These are phyloP conservation scores for Backusella circina DNA, from an alignment of 192 early-diverging fungal species.

Conservation along the genomic window DNA sequence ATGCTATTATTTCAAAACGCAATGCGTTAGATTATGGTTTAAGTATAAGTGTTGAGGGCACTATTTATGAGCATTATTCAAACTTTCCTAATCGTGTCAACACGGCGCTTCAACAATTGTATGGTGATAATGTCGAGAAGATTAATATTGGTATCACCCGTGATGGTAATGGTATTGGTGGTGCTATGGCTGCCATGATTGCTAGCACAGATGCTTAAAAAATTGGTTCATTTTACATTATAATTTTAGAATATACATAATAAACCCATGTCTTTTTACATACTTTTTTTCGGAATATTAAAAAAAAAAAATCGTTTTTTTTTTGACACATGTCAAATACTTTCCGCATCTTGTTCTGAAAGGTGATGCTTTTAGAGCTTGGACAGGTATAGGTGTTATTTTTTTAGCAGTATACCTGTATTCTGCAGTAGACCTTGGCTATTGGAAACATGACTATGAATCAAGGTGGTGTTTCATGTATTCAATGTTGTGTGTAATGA, in stretches of 20 bases:
- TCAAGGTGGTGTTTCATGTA: too few relatives aligned
- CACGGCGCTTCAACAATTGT: conserved; percentile 17
- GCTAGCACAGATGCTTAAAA: conserved; percentile 8
- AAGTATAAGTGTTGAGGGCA: conserved; percentile 50
- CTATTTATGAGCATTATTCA: conserved; percentile 61
- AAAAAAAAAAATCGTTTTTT: background rate
- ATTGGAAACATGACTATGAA: too few relatives aligned
- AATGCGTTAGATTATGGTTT: conserved; percentile 24
- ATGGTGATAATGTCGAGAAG: conserved; percentile 21
- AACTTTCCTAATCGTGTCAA: conserved; percentile 37
- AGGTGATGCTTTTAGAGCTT: too few relatives aligned
- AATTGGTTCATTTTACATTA: background rate
- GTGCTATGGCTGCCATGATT: conserved; percentile 62
- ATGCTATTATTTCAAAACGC: conserved; percentile 60
- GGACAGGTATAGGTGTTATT: too few relatives aligned
- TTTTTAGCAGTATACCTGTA: too few relatives aligned
- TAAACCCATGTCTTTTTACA: background rate
- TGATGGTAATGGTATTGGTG: conserved; percentile 73
- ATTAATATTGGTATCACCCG: conserved; percentile 38
- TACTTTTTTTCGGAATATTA: background rate
- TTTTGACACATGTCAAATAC: background rate
- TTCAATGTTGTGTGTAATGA: too few relatives aligned
- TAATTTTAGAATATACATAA: background rate
- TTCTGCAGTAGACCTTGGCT: too few relatives aligned
- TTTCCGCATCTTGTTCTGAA: too few relatives aligned